A percentile compares a stretch with the other conserved stretches of the same genome.
phyloP scores from a whole-genome alignment of 495 filamentous ascomycete genomes.

The Talaromyces adpressus region DNA sequence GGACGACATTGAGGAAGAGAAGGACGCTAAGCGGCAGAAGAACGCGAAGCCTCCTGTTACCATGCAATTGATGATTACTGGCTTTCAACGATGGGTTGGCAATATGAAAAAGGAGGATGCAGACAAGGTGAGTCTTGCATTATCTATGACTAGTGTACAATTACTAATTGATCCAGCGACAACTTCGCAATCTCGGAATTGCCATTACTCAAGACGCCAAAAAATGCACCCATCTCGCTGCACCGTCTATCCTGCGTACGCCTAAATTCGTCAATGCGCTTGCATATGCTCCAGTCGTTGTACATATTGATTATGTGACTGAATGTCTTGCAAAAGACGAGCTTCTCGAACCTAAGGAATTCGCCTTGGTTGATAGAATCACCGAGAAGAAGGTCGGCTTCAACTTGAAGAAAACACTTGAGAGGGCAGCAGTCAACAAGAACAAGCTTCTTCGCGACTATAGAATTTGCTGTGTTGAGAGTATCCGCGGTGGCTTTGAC shows the following conservation, averaged over 20 bases:
- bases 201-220: slow-evolving; percentile 64
- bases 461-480: slow-evolving; percentile 72
- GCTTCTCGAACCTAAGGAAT: slow-evolving; percentile 52
- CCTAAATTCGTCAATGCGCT: slow-evolving; percentile 87
- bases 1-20: slow-evolving; percentile 47
- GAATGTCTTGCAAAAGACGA: slow-evolving; percentile 58
- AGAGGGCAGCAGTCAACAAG: slow-evolving; percentile 65
- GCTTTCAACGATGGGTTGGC: slow-evolving; percentile 68
- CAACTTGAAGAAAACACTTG: slow-evolving; percentile 55
- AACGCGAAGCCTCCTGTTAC: slow-evolving; percentile 51
- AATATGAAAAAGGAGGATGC: slow-evolving; percentile 63
- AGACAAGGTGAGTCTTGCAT: slow-evolving; percentile 53
- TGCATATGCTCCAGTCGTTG: slow-evolving; percentile 65
- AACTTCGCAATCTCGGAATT: slow-evolving; percentile 79
- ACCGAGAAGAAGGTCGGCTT: slow-evolving; percentile 65
- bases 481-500: slow-evolving; percentile 71
- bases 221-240: slow-evolving; percentile 80
- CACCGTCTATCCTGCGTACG: slow-evolving; percentile 78
- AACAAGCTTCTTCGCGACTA: slow-evolving; percentile 64
- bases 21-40: slow-evolving; percentile 55
- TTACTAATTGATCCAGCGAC: slow-evolving; percentile 49
- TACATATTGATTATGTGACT: slow-evolving; percentile 74
- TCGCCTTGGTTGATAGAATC: slow-evolving; percentile 58
- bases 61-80: slow-evolving; percentile 71
- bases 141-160: slow-evolving; percentile 1